phyloP scores from a whole-genome alignment of 768 basidiomycete species.

The Amanita molliuscula region DNA sequence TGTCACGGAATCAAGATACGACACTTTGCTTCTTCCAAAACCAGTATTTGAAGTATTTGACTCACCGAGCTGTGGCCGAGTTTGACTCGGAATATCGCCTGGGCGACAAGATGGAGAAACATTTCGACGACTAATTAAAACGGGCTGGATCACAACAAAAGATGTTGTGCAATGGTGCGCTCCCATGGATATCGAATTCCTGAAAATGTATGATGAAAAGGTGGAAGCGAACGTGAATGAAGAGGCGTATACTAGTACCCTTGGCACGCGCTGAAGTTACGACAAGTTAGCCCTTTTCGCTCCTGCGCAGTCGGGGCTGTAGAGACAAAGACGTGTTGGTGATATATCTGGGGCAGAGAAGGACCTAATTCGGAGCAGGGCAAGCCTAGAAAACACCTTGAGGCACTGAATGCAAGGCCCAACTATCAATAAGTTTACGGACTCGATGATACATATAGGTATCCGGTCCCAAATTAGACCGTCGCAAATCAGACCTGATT shows the following conservation, averaged over 20 bases:
- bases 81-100: constrained; percentile 32
- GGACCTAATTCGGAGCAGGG: no score
- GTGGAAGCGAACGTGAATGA: constrained; percentile 4
- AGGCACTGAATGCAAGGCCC: no score
- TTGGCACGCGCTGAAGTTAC: not conserved
- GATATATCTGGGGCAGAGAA: no score
- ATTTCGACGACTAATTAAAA: constrained; percentile 24
- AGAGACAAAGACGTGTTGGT: no score
- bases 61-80: constrained; percentile 26
- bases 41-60: constrained; percentile 27
- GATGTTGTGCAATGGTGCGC: constrained; percentile 22
- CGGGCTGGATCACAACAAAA: constrained; percentile 26
- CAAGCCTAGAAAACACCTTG: no score
- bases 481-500: no score
- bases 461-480: no score
- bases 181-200: constrained; percentile 23
- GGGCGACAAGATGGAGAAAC: constrained; percentile 22
- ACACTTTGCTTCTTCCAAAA: constrained; percentile 23
- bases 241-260: constrained; percentile 5
- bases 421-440: no score
- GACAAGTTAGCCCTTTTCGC: no score
- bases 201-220: constrained; percentile 18
- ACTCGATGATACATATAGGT: no score
- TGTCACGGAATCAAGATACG: constrained; percentile 28
- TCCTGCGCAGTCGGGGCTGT: no score